Conservation (phyloP, 2,329 filamentous ascomycete genomes). For the Parascedosporium putredinis region DNA sequence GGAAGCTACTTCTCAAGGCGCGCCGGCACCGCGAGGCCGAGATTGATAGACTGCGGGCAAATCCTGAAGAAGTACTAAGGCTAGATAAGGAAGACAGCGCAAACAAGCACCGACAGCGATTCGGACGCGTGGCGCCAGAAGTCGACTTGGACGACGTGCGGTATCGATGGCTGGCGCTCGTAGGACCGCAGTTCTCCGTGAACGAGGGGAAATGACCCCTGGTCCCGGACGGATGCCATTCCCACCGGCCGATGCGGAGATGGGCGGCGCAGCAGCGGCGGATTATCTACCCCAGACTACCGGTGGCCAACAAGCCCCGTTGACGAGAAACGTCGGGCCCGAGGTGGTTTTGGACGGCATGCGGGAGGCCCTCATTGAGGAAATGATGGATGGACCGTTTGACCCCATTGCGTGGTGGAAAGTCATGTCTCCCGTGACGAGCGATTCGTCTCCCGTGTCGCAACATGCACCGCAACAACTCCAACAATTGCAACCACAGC, state of each 20-base stretch:
- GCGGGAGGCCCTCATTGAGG: not conserved
- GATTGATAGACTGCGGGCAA: constrained; percentile 33
- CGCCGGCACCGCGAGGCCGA: constrained; percentile 40
- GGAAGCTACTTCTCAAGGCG: constrained; percentile 42
- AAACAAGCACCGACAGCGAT: constrained; percentile 31
- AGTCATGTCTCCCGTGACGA: not conserved
- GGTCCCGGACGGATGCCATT: not conserved
- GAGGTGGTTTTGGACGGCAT: not conserved
- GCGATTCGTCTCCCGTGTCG: not conserved
- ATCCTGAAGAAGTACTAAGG: constrained; percentile 37
- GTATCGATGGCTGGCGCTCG: constrained; percentile 40
- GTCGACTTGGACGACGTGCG: constrained; percentile 32
- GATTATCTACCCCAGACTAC: too few relatives aligned
- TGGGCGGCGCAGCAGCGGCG: not conserved
- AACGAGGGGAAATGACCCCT: not conserved
- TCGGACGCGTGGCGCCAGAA: constrained; percentile 34
- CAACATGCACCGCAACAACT: too few relatives aligned
- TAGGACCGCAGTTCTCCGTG: constrained; percentile 20
- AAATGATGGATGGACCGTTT: not conserved
- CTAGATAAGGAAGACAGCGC: constrained; percentile 39
- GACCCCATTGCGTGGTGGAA: not conserved
- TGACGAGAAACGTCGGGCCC: too few relatives aligned
- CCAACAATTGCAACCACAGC: not conserved
- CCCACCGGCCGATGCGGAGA: not conserved
- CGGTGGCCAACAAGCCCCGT: too few relatives aligned